Percentiles rank a stretch among this genome's conserved stretches.
phyloP scores from a whole-genome alignment of 2,329 filamentous ascomycete species.

The Paraphoma chrysanthemicola region DNA sequence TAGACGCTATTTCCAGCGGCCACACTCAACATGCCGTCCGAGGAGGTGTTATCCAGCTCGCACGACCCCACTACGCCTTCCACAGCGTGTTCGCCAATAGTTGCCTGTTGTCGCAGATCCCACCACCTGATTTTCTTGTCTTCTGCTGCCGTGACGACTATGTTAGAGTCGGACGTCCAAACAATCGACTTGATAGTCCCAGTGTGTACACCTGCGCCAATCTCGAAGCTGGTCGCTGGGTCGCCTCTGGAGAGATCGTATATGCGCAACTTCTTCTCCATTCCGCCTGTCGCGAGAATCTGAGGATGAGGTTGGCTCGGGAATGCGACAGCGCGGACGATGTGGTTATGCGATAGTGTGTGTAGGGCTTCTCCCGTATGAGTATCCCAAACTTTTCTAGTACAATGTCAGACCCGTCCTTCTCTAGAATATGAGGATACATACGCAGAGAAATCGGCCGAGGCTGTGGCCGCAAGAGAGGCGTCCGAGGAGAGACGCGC shows the following conservation, averaged over 20 bases:
- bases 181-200: conserved; percentile 95
- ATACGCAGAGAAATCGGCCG: conserved; percentile 93
- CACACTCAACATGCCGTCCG: conserved; percentile 81
- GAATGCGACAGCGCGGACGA: conserved; percentile 92
- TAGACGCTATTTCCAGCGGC: conserved; percentile 94
- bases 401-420: conserved; percentile 34
- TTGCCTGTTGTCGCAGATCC: conserved; percentile 78
- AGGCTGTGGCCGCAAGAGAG: conserved; percentile 86
- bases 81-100: conserved; percentile 78
- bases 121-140: conserved; percentile 96
- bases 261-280: conserved; percentile 95
- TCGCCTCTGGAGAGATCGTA: conserved; percentile 78
- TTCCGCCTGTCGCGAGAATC: conserved; percentile 87
- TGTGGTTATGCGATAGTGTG: conserved; percentile 90
- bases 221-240: conserved; percentile 73
- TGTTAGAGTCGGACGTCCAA: conserved; percentile 88
- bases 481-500: conserved; percentile 89
- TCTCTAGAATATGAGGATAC: conserved; percentile 30
- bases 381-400: conserved; percentile 94
- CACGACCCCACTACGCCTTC: conserved; percentile 90
- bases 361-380: conserved; percentile 89
- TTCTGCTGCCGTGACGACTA: conserved; percentile 86
- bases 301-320: conserved; percentile 74
- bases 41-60: conserved; percentile 72
- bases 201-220: conserved; percentile 82